Base-by-base conservation (phyloP, 306 rosid genomes). In the Rosa chinensis region DNA sequence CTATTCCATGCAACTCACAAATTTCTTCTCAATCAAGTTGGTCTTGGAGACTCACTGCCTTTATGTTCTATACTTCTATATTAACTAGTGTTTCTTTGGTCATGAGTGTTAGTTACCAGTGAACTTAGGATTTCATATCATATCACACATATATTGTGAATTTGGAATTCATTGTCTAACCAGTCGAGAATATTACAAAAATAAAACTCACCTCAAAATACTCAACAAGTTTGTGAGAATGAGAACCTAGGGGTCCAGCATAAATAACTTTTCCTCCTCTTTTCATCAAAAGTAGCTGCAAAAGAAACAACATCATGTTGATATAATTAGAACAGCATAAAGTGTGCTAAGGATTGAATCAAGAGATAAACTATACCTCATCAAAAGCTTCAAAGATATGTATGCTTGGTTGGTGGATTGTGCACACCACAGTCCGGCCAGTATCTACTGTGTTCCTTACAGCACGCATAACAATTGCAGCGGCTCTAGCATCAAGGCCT, bases 401-500 rank as follows among this genome's bases (percentile, higher is more conserved):
- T 58, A 86, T 82, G 78, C 86, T 86, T 47, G 89, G 89, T 58
- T 86, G 89, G 75, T 86, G 89, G 79, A 86, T 86, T 37, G 89
- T 86, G 82, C 89, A 82, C 7, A 86, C 89, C 17, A 86, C 82
- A 32, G 89, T 86, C 77, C 89, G 67, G 4, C 86, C 89, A 7
- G 89, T 86, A 72, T 86, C 89, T 3, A 86, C 89, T 3, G 86
- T 86, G 80, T 86, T 86, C 64, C 89, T 77, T 48, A 86, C 89
- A 0, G 84, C 76, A 2, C 89, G 81, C 89, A 86, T 86, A 5
- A 82, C 89, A 48, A 86, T 86, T 8, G 89, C 86, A 42, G 89
- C 86, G 44, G 89, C 86, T 76, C 89, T 64, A 42, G 89, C 89
- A 70, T 86, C 89, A 23, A 86, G 82, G 18, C 89, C 89, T 0